Conservation (phyloP, 192 early-diverging fungal species). For the Chytriomyces hyalinus region DNA sequence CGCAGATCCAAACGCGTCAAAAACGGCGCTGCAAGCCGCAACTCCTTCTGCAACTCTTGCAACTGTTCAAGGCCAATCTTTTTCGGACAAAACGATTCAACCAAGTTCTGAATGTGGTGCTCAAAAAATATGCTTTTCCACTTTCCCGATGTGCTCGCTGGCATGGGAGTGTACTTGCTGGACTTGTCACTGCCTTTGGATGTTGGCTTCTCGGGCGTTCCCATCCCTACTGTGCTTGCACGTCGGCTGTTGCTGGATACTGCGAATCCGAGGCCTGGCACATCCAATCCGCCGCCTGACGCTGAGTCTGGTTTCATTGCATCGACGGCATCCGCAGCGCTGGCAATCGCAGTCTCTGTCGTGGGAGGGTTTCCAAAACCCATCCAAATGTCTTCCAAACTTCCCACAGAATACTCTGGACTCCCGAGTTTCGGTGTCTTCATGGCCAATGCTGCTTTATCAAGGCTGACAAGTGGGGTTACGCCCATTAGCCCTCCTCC, state of each 20-base stretch:
- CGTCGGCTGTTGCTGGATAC: background rate
- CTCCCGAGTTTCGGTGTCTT: background rate
- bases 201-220: slow-evolving; percentile 3
- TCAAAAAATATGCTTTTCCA: slow-evolving; percentile 64
- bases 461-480: background rate
- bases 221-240: background rate
- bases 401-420: slow-evolving; percentile 8
- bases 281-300: background rate
- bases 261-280: background rate
- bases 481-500: slow-evolving; percentile 27
- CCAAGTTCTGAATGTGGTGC: slow-evolving; percentile 42
- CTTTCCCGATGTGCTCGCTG: slow-evolving; percentile 32
- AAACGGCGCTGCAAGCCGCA: slow-evolving; percentile 47
- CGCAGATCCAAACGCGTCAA: slow-evolving; percentile 38
- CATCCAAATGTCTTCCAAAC: slow-evolving; percentile 33
- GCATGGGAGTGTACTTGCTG: background rate
- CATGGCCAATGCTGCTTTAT: background rate
- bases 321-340: background rate
- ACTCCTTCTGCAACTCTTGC: slow-evolving; percentile 32
- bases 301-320: background rate
- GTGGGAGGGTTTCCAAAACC: slow-evolving; percentile 15
- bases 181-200: slow-evolving; percentile 3
- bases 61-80: slow-evolving; percentile 36
- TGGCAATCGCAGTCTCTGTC: background rate
- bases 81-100: slow-evolving; percentile 49